These are phyloP conservation scores for Rhodotorula sp. DNA, from an alignment of 1,284 basidiomycete genomes.

Conservation along the genomic window DNA sequence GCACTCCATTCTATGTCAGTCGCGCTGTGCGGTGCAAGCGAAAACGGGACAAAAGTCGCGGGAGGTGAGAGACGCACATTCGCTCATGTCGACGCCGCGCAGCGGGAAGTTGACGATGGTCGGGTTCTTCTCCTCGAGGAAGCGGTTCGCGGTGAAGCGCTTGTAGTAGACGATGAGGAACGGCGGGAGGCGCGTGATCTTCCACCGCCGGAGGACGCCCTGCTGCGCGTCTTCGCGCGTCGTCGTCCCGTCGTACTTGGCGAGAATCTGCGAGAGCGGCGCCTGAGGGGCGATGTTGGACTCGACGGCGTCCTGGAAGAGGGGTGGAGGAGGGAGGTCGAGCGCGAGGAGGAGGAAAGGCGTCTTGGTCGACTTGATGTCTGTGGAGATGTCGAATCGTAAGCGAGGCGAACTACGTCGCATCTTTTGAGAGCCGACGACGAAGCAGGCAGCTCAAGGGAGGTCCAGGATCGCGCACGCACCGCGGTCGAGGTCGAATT, in stretches of 20 bases:
- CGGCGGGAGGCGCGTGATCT: conserved; percentile 81
- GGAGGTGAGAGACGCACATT: conserved; percentile 64
- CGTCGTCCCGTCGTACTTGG: conserved; percentile 90
- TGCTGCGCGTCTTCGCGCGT: conserved; percentile 68
- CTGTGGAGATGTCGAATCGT: conserved; percentile 53
- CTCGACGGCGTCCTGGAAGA: conserved; percentile 92
- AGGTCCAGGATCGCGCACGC: conserved; percentile 33
- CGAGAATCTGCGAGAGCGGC: conserved; percentile 82
- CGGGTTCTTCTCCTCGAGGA: conserved; percentile 98
- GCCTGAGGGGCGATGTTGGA: conserved; percentile 99
- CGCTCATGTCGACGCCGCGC: conserved; percentile 83
- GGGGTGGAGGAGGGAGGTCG: conserved; percentile 90
- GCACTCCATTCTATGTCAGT: too few relatives aligned
- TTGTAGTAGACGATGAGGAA: conserved; percentile 96
- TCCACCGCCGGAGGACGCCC: conserved; percentile 83
- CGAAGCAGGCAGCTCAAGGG: neutral
- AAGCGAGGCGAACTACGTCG: too few relatives aligned
- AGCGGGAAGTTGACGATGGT: conserved; percentile 98
- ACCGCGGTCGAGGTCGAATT: conserved; percentile 91
- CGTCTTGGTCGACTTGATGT: conserved; percentile 79
- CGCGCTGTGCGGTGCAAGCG: too few relatives aligned
- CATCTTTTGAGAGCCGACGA: too few relatives aligned
- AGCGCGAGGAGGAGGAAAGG: conserved; percentile 95
- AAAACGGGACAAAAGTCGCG: neutral
- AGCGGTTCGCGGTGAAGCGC: conserved; percentile 95